Evolutionary conservation across 1,139 yeast genomes (phyloP).

Genomic region (Taiozyma sp.): DNA sequence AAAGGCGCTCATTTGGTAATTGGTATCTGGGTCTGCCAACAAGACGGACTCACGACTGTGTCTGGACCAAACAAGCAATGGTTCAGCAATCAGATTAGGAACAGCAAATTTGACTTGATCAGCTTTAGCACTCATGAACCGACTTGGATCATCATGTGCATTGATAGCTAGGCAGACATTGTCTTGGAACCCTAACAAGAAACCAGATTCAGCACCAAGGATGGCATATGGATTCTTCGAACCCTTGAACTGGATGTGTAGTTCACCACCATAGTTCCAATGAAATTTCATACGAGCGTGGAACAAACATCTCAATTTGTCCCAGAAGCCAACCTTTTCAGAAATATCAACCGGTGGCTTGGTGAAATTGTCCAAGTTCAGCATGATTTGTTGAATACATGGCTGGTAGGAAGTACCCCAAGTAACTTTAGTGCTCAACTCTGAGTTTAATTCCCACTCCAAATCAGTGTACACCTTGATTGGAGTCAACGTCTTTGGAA

Average conservation of each 20-base stretch:
- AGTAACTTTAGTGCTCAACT: conserved; percentile 60
- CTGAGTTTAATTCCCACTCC: conserved; percentile 49
- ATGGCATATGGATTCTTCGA: conserved; percentile 73
- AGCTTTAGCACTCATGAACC: conserved; percentile 60
- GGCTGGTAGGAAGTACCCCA: conserved; percentile 90
- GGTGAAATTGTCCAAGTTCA: conserved; percentile 77
- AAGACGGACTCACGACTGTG: conserved; percentile 39
- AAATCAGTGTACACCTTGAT: conserved; percentile 70
- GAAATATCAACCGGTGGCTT: conserved; percentile 84
- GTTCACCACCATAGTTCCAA: conserved; percentile 48
- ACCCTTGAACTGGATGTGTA: conserved; percentile 58
- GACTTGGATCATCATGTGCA: conserved; percentile 54
- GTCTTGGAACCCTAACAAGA: conserved; percentile 72
- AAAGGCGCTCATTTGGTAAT: conserved; percentile 43
- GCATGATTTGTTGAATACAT: conserved; percentile 77
- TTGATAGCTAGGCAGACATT: conserved; percentile 59
- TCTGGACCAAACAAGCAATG: conserved; percentile 59
- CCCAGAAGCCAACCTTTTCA: conserved; percentile 79
- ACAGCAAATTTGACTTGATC: conserved; percentile 67
- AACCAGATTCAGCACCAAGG: conserved; percentile 71
- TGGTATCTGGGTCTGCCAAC: conserved; percentile 38
- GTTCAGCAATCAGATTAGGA: conserved; percentile 59
- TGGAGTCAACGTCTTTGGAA: conserved; percentile 75
- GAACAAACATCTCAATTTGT: conserved; percentile 55
- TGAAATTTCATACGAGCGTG: conserved; percentile 49